Base-by-base conservation (phyloP, 345 rosid species). In the Salix caprea region DNA sequence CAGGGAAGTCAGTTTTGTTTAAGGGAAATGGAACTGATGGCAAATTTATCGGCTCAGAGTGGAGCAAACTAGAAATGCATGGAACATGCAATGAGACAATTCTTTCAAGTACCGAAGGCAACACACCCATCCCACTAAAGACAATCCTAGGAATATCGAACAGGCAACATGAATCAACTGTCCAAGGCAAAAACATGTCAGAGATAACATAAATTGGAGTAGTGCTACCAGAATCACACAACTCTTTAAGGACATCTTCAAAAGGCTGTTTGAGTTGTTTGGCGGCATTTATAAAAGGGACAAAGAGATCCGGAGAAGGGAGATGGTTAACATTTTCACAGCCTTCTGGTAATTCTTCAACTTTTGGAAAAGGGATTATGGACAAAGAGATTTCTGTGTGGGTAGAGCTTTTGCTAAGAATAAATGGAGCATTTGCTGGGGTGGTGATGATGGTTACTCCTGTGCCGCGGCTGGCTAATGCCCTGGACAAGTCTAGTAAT, bases 141-240 rank as follows among this genome's bases (percentile, higher is more conserved):
- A 72, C 80, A 24, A 84, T 60, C 73, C 87, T 70, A 56, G 87
- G 87, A 42, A 81, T 70, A 5, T 79, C 76, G 13, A 81, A 61
- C 28, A 6, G 13, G 14, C 18, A 23, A 69, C 82, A 84, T 0
- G 77, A 24, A 2, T 76, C 69, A 1, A 65, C 16, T 26, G 82
- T 78, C 80, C 84, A 84, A 10, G 75, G 75, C 11, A 81, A 66
- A 69, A 76, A 78, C 69, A 81, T 72, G 73, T 84, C 81, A 0
- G 86, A 81, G 64, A 81, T 70, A 9, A 78, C 84, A 37, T 81
- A 84, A 11, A 76, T 39, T 7, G 82, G 46, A 48, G 74, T 48
- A 14, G 21, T 30, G 8, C 36, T 30, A 12, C 32, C 72, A 14
- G 23, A 7, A 15, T 65, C 11, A 3, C 23, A 68, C 73, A 70